Base-by-base conservation (phyloP, 2,329 filamentous ascomycete genomes). In the Endoconidiophora laricicola region DNA sequence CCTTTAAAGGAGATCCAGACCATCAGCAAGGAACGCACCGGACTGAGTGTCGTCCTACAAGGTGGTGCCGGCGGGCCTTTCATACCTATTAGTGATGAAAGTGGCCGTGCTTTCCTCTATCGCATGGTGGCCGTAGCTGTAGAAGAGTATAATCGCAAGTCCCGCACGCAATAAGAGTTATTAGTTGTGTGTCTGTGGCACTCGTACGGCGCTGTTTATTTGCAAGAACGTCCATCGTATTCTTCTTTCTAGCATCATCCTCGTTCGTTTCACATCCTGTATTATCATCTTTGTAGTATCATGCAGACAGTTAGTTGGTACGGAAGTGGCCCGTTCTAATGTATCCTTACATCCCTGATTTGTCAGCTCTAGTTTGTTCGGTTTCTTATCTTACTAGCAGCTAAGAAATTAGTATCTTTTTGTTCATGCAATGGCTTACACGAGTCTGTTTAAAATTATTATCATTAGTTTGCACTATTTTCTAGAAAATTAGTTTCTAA, bases 1-100 rank as follows among this genome's bases (percentile, higher is more conserved):
- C 84, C 86, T 23, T 72, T 98, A 56, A 95, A 91, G 61, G 91
- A 98, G 62, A 79, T 98, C 18, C 88, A 96, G 70, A 96, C 88
- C 0, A 96, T 98, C 56, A 84, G 82, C 43, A 98, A 96, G 69
- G 93, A 98, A 71, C 73, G 91, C 48, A 98, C 91, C 0, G 93
- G 91, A 0, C 79, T 98, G 66, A 88, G 85, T 57, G 76, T 98
- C 55, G 81, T 84, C 44, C 68, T 96, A 56, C 83, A 94, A 57
- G 90, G 88, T 9, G 90, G 88, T 3, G 85, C 82, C 2, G 94
- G 94, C 61, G 91, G 91, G 0, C 91, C 91, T 2, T 98, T 96
- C 60, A 80, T 98, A 5, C 91, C 91, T 0, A 83, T 96, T 4
- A 81, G 79, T n/a, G 87, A 94, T 59, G 90, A 95, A 64, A 84